phyloP scores from a whole-genome alignment of 1,284 basidiomycete genomes.

The Ganoderma sinense region DNA sequence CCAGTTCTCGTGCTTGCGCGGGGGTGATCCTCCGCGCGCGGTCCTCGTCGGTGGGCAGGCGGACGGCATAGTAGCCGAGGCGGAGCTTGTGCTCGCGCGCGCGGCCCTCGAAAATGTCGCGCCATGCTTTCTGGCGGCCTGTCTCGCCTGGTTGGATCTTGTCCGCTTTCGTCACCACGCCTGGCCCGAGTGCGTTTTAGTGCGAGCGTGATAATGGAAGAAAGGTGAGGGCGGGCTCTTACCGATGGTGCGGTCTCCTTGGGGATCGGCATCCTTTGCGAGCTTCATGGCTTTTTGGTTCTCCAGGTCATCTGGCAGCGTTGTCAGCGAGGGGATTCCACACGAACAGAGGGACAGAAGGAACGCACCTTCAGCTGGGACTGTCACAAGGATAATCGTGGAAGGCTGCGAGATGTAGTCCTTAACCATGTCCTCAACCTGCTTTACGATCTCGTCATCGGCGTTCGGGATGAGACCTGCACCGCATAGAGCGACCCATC shows the following conservation, averaged over 20 bases:
- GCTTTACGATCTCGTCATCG: slow-evolving; percentile 44
- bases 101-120: slow-evolving; percentile 53
- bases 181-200: slow-evolving; percentile 39
- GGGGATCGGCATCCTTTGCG: slow-evolving; percentile 56
- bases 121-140: slow-evolving; percentile 50
- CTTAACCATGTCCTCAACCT: slow-evolving; percentile 52
- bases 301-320: slow-evolving; percentile 61
- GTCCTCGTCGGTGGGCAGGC: slow-evolving; percentile 63
- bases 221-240: background rate
- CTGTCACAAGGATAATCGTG: slow-evolving; percentile 62
- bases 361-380: slow-evolving; percentile 61
- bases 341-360: background rate
- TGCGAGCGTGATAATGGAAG: background rate
- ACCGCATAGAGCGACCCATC: slow-evolving; percentile 44
- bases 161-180: slow-evolving; percentile 71
- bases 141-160: slow-evolving; percentile 50
- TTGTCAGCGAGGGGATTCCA: background rate
- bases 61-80: slow-evolving; percentile 71
- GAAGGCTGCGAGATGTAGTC: slow-evolving; percentile 49
- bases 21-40: slow-evolving; percentile 46
- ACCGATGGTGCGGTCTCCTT: slow-evolving; percentile 66
- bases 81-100: slow-evolving; percentile 43
- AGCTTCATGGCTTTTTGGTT: slow-evolving; percentile 62
- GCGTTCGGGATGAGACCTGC: slow-evolving; percentile 63
- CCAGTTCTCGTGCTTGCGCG: slow-evolving; percentile 44